Evolutionary conservation across 2,329 filamentous ascomycete genomes (phyloP).

Genomic region (Ophiostoma sp.): DNA sequence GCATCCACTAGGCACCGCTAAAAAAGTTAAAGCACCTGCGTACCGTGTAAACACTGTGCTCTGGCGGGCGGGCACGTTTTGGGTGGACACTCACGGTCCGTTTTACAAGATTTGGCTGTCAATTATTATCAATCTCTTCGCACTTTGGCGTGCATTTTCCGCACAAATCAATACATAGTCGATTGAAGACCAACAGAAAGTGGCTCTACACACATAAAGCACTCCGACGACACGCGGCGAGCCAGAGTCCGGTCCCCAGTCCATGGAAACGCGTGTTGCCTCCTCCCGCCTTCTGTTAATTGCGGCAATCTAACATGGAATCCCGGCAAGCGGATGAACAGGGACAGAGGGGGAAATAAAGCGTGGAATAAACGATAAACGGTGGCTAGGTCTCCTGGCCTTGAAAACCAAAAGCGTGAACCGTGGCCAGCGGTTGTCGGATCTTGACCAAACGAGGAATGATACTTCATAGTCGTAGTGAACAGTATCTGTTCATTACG

Average conservation of each 20-base stretch:
- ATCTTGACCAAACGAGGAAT: background rate
- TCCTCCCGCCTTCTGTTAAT: constrained; percentile 1
- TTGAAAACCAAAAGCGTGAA: background rate
- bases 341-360: background rate
- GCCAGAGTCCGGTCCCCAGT: background rate
- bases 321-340: constrained; percentile 15
- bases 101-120: background rate
- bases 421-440: background rate
- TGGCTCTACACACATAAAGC: background rate
- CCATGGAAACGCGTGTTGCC: background rate
- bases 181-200: background rate
- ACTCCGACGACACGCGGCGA: background rate
- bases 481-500: background rate
- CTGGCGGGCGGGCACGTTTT: background rate
- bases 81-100: background rate
- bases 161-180: background rate
- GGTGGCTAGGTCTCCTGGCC: background rate
- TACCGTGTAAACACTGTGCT: background rate
- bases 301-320: background rate
- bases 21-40: background rate
- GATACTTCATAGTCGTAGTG: too few species aligned
- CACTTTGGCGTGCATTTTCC: background rate
- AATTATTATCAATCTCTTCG: background rate
- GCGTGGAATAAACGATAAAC: too few species aligned
- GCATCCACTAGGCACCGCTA: constrained; percentile 3